Conservation (phyloP, 805 yeast genomes). For the Lipomyces yamanashiensis region DNA sequence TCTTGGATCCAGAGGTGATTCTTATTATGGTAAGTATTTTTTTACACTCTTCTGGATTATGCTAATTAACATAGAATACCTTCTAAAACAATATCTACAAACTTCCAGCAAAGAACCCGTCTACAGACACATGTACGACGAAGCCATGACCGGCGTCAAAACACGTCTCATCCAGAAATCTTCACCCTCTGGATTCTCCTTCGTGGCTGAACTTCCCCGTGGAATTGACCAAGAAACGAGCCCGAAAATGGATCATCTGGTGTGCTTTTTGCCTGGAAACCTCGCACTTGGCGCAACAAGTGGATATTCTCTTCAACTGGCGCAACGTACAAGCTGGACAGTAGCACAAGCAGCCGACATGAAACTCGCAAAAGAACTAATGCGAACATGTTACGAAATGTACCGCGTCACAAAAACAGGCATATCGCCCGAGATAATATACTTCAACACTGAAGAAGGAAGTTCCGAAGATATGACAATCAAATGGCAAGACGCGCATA, state of each 20-base stretch:
- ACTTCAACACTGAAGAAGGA: conserved; percentile 62
- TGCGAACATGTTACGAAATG: conserved; percentile 83
- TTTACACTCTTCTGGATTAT: neutral
- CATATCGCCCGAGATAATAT: conserved; percentile 84
- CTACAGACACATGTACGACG: conserved; percentile 75
- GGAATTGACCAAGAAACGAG: conserved; percentile 67
- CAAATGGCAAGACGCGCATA: conserved; percentile 76
- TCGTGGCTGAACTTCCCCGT: conserved; percentile 73
- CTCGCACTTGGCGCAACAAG: conserved; percentile 88
- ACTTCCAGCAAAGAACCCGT: conserved; percentile 64
- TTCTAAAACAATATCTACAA: conserved; percentile 82
- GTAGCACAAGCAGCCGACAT: conserved; percentile 64
- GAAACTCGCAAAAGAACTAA: conserved; percentile 70
- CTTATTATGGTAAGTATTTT: conserved; percentile 63
- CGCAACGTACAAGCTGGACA: conserved; percentile 61
- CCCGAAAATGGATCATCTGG: conserved; percentile 88
- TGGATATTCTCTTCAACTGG: conserved; percentile 63
- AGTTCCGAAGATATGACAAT: conserved; percentile 62
- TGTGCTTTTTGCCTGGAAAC: conserved; percentile 88
- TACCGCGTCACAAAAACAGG: conserved; percentile 77
- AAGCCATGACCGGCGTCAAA: conserved; percentile 76
- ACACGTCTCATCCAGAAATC: conserved; percentile 66
- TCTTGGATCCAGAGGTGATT: conserved; percentile 90
- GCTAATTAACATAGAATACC: conserved; percentile 55
- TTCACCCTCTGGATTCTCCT: conserved; percentile 61